These are phyloP conservation scores for Alternaria solani DNA, from an alignment of 2,329 filamentous ascomycete species.

Conservation along the genomic window DNA sequence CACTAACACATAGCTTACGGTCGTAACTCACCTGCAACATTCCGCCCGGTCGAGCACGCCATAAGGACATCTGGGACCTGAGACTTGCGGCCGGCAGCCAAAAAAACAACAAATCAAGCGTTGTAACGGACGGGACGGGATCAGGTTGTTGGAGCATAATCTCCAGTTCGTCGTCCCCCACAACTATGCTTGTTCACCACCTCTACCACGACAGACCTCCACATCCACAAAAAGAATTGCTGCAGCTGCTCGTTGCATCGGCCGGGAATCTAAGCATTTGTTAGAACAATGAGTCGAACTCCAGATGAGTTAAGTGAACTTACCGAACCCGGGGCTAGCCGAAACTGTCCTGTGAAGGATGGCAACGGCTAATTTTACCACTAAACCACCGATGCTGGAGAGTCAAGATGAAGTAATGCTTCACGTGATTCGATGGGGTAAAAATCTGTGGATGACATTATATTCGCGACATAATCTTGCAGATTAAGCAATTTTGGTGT, in stretches of 20 bases:
- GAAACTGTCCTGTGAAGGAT: slow-evolving; percentile 10
- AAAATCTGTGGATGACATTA: too few species aligned
- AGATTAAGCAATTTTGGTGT: too few species aligned
- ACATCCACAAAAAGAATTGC: background rate
- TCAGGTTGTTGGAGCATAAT: background rate
- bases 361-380: slow-evolving; percentile 27
- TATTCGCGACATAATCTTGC: too few species aligned
- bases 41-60: too few species aligned
- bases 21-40: background rate
- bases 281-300: too few species aligned
- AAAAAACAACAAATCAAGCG: background rate
- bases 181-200: background rate
- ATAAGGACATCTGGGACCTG: background rate
- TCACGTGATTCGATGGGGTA: slow-evolving; percentile 3
- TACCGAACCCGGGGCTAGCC: slow-evolving; percentile 21
- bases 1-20: background rate
- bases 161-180: background rate
- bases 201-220: background rate
- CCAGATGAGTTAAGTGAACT: too few species aligned
- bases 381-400: slow-evolving; percentile 21
- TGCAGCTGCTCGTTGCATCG: background rate
- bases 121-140: slow-evolving; percentile 6
- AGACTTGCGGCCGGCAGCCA: background rate
- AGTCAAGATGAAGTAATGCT: background rate
- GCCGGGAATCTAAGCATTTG: slow-evolving; percentile 1